These are phyloP conservation scores for Bondarzewia mesenterica DNA, from an alignment of 1,284 basidiomycete species.

Conservation along the genomic window DNA sequence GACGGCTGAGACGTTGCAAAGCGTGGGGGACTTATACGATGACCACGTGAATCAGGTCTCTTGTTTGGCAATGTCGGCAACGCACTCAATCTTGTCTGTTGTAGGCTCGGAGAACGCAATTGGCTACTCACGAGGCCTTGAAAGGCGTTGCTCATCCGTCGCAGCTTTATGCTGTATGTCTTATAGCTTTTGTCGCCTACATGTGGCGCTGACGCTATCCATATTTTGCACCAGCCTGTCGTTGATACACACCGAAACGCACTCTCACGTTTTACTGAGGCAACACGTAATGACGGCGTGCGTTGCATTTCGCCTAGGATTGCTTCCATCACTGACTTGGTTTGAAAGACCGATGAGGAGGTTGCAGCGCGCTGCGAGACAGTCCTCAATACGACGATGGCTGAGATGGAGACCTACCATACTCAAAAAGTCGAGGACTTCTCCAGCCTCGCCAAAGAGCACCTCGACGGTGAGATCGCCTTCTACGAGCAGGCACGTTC, in stretches of 20 bases:
- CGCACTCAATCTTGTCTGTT: neutral
- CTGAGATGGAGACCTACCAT: slow-evolving; percentile 80
- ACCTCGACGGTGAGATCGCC: slow-evolving; percentile 70
- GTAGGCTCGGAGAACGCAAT: slow-evolving; percentile 63
- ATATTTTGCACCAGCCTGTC: slow-evolving; percentile 40
- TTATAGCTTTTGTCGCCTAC: neutral
- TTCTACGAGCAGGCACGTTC: slow-evolving; percentile 63
- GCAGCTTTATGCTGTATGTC: slow-evolving; percentile 56
- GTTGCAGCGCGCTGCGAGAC: slow-evolving; percentile 75
- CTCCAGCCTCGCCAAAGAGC: slow-evolving; percentile 45
- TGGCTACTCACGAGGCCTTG: slow-evolving; percentile 67
- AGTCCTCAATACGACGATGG: slow-evolving; percentile 80
- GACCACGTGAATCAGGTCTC: slow-evolving; percentile 46
- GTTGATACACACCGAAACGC: slow-evolving; percentile 67
- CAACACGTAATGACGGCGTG: slow-evolving; percentile 31
- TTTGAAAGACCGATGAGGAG: slow-evolving; percentile 48
- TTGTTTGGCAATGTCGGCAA: neutral
- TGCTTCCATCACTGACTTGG: neutral
- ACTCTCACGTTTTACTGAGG: slow-evolving; percentile 53
- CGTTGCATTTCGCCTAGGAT: slow-evolving; percentile 16
- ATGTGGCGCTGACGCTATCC: neutral
- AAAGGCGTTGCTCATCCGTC: slow-evolving; percentile 71
- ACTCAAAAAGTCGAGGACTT: slow-evolving; percentile 69
- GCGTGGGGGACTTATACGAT: slow-evolving; percentile 71
- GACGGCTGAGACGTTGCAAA: slow-evolving; percentile 66